Evolutionary conservation across 2,329 filamentous ascomycete genomes (phyloP).

Genomic region (Claviceps paspali): DNA sequence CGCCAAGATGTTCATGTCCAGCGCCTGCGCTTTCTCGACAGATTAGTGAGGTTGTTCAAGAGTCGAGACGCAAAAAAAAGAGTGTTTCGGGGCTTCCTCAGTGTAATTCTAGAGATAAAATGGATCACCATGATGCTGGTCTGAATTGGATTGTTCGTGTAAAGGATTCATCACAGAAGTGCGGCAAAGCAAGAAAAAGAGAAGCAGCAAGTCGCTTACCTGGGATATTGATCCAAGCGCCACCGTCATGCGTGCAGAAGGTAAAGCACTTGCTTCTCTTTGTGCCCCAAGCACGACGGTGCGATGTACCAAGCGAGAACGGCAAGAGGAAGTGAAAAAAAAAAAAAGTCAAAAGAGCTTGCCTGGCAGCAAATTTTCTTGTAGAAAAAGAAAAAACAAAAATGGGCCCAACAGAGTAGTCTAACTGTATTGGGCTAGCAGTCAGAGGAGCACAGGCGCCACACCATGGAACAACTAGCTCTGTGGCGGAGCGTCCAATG

Average conservation of each 20-base stretch:
- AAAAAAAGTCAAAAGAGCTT: background rate
- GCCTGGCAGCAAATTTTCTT: constrained; percentile 3
- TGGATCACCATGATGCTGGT: constrained; percentile 40
- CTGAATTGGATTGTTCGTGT: constrained; percentile 49
- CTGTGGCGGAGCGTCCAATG: constrained; percentile 21
- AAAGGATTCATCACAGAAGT: constrained; percentile 19
- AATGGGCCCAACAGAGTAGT: background rate
- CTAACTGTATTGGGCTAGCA: constrained; percentile 1
- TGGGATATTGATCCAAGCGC: background rate
- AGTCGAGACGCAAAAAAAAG: background rate
- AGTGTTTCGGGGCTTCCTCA: constrained; percentile 27
- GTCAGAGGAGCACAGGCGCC: background rate
- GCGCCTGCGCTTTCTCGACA: background rate
- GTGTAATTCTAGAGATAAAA: constrained; percentile 36
- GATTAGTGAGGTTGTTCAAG: background rate
- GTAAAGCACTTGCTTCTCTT: constrained; percentile 1
- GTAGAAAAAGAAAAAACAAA: background rate
- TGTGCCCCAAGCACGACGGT: background rate
- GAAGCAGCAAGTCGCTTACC: constrained; percentile 10
- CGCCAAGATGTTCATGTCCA: background rate
- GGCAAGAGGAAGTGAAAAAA: too few relatives aligned
- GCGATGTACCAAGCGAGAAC: too few relatives aligned
- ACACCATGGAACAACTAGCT: background rate
- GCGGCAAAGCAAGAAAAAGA: background rate
- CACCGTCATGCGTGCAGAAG: background rate